Base-by-base conservation (phyloP, 177 flowering plant species). In the Telopea speciosissima region DNA sequence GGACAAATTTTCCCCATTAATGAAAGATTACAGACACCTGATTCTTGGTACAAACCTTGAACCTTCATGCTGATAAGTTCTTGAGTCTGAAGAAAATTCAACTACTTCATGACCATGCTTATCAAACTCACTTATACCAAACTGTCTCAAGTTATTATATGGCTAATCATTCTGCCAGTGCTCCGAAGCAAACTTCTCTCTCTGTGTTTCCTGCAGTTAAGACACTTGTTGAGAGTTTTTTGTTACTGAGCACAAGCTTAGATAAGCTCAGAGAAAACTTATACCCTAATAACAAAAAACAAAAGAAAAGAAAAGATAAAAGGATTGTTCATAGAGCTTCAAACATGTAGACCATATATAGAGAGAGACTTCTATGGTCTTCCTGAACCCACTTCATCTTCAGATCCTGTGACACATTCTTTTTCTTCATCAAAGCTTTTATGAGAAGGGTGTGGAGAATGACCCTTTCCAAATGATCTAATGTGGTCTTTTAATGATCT, bases 401-500 rank as follows among this genome's bases (percentile, higher is more conserved):
- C 88, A 2, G 89, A 88, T 7, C 82, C 90, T 3, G 87, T 83
- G 74, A 85, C 59, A 77, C 86, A 81, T 68, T 85, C 87, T 75
- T 79, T 83, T 44, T 85, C 81, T 13, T 82, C 85, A 14, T 85
- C 86, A 26, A 79, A 80, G 24, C 76, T 79, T 3, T 83, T 79
- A 58, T 81, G 84, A 74, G 81, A 81, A 62, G 88, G 87, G 74
- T 85, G 83, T 0, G 90, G 88, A 28, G 80, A 76, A 61, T 90
- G 96, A 21, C 86, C 91, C 52, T 81, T 81, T 14, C 96, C 96
- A 71, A 90, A 90, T 31, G 91, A 86, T 69, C 89, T 77, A 16
- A 90, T 76, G 79, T 90, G 96, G 67, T 90, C 96, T 64, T 90
- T 90, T 54, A 90, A 90, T 8, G 96, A 90, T 42, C 96, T 80